Evolutionary conservation across 2,329 filamentous ascomycete genomes (phyloP).

Genomic region (Pseudogymnoascus sp.): DNA sequence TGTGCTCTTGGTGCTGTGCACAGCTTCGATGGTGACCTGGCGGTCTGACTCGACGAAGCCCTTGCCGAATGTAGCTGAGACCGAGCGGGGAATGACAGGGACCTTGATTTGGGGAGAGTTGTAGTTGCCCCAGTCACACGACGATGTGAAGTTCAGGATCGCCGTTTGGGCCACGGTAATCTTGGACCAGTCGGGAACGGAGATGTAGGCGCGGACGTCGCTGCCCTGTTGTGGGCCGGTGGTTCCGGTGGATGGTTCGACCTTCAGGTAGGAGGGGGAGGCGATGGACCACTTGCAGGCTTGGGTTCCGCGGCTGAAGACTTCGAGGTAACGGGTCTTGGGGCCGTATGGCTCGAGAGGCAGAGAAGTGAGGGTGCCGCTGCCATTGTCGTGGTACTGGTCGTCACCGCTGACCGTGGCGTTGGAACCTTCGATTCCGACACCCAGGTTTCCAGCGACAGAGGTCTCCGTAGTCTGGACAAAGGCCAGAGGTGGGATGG

Average conservation of each 20-base stretch:
- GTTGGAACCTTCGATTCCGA: constrained; percentile 59
- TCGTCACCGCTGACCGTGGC: constrained; percentile 64
- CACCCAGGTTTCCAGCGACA: constrained; percentile 55
- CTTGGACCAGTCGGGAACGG: constrained; percentile 43
- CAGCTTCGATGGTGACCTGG: constrained; percentile 49
- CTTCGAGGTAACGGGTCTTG: constrained; percentile 52
- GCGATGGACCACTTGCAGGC: constrained; percentile 48
- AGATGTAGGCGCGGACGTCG: constrained; percentile 48
- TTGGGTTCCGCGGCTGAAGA: constrained; percentile 51
- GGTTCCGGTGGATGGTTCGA: constrained; percentile 44
- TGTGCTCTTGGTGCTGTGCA: constrained; percentile 41
- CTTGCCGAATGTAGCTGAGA: constrained; percentile 44
- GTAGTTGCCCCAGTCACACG: constrained; percentile 41
- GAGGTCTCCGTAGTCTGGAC: constrained; percentile 52
- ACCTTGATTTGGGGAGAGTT: constrained; percentile 45
- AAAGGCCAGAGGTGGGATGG: constrained; percentile 53
- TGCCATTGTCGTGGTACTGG: constrained; percentile 51
- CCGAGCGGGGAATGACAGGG: constrained; percentile 44
- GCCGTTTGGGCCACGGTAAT: constrained; percentile 37
- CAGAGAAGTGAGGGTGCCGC: constrained; percentile 47
- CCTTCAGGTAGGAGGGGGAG: constrained; percentile 43
- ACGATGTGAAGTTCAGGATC: constrained; percentile 46
- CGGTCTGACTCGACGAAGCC: constrained; percentile 59
- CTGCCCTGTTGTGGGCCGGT: constrained; percentile 41
- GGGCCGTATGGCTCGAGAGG: constrained; percentile 54